Base-by-base conservation (phyloP, 169 alveolate species). In the Babesia bovis region DNA sequence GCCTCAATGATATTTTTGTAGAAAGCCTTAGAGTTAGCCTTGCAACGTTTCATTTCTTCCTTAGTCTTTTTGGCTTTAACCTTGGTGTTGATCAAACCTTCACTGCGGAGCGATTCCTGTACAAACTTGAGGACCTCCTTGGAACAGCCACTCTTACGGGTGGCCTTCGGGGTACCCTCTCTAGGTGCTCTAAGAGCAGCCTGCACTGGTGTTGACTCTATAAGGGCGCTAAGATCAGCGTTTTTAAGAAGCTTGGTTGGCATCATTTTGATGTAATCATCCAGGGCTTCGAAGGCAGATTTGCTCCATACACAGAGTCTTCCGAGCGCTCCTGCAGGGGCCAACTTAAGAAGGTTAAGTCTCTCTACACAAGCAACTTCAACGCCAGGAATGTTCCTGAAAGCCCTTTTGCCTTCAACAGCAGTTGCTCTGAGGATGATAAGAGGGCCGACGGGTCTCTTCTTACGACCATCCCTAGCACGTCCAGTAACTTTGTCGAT, bases 291-390 rank as follows among this genome's bases (percentile, higher is more conserved):
- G 89, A 97, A 96, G 56, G 99, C 99, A 53, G 93, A 89, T 84
- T 94, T 94, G 49, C 99, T 95, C 97, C 97, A 98, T 90, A 98
- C 86, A 56, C 95, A 83, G 83, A 98, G 90, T 82, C 99, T 95
- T 65, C 99, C 99, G 59, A 98, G 87, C 60, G 96, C 90, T 58
- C 99, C 99, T 56, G 99, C 99, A 21, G 99, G 99, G 57, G 99
- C 99, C 73, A 98, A 93, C 90, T 94, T 94, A 73, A 98, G 94
- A 73, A 98, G 92, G 88, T 96, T 98, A 55, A 98, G 88, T 78
- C 98, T 94, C 81, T 95, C 97, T 25, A 98, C 99, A 49, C 90
- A 83, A 91, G 96, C 90, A 35, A 94, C 92, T 47, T 97, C 99
- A 56, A 97, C 99, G 44, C 99, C 99, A 44, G 98, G 98, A 72